phyloP scores from a whole-genome alignment of 2,329 filamentous ascomycete genomes.

The Alternaria ethzedia region DNA sequence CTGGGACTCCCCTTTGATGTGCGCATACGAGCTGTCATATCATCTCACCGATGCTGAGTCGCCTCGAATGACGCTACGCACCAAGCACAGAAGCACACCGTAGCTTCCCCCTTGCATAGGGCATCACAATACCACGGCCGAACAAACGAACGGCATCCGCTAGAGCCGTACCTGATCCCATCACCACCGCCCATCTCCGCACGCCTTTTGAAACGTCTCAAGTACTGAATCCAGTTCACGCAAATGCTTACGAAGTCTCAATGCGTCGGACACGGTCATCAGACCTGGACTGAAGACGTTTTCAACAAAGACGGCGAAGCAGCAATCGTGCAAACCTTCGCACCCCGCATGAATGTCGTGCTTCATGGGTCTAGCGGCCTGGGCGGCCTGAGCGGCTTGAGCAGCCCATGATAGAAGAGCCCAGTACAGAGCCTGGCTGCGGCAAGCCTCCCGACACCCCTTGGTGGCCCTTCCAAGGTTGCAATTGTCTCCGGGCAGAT shows the following conservation, averaged over 20 bases:
- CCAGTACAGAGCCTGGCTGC: not conserved
- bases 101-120: constrained; percentile 13
- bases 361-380: not conserved
- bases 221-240: not conserved
- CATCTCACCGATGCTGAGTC: not conserved
- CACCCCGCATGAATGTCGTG: not conserved
- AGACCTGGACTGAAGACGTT: not conserved
- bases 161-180: not conserved
- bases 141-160: not conserved
- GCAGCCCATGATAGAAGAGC: not conserved
- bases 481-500: not conserved
- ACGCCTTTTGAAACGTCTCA: not conserved
- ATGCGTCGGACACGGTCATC: not conserved
- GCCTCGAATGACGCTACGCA: not conserved
- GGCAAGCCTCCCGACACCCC: constrained; percentile 6
- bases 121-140: not conserved
- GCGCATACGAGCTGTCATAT: not conserved
- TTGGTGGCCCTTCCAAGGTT: constrained; percentile 3
- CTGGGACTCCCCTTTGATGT: not conserved
- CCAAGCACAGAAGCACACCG: not conserved
- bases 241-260: not conserved
- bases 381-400: not conserved
- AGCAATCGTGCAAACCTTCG: not conserved
- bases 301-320: not conserved
- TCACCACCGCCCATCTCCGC: not conserved